Conservation (phyloP, 73 alveolate species). For the Paramecium octaurelia region DNA sequence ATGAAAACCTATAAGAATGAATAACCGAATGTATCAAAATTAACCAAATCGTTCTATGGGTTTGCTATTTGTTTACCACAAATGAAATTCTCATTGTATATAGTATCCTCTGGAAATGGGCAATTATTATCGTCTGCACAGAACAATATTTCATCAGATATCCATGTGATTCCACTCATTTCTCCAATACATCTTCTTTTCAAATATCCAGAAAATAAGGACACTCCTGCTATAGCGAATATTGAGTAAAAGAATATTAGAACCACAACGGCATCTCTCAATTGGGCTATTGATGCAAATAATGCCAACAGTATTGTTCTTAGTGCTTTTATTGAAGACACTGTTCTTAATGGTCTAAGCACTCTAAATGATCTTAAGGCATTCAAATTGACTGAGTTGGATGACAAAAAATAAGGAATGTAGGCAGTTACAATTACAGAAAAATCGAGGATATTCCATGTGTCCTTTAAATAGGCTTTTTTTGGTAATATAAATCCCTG, state of each 20-base stretch:
- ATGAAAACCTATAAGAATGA: slow-evolving; percentile 68
- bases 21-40: slow-evolving; percentile 79
- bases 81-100: slow-evolving; percentile 73
- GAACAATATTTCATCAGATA: slow-evolving; percentile 19
- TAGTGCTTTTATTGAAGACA: slow-evolving; percentile 89
- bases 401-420: slow-evolving; percentile 42
- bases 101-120: slow-evolving; percentile 57
- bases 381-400: slow-evolving; percentile 60
- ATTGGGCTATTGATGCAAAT: slow-evolving; percentile 81
- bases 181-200: slow-evolving; percentile 80
- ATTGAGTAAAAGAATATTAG: slow-evolving; percentile 84
- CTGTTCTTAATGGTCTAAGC: slow-evolving; percentile 94
- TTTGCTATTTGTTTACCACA: slow-evolving; percentile 90
- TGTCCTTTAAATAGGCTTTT: slow-evolving; percentile 78
- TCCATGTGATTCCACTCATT: slow-evolving; percentile 67
- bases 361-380: slow-evolving; percentile 95
- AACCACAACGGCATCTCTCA: slow-evolving; percentile 85
- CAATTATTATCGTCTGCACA: background rate
- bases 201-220: slow-evolving; percentile 88
- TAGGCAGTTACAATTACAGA: slow-evolving; percentile 70
- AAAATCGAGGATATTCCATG: slow-evolving; percentile 86
- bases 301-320: slow-evolving; percentile 88
- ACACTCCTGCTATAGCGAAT: slow-evolving; percentile 92
- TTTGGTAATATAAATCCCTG: slow-evolving; percentile 69
- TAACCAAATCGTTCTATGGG: slow-evolving; percentile 85